Conservation (phyloP, 192 early-diverging fungal species). For the Chytriomyces sp. region DNA sequence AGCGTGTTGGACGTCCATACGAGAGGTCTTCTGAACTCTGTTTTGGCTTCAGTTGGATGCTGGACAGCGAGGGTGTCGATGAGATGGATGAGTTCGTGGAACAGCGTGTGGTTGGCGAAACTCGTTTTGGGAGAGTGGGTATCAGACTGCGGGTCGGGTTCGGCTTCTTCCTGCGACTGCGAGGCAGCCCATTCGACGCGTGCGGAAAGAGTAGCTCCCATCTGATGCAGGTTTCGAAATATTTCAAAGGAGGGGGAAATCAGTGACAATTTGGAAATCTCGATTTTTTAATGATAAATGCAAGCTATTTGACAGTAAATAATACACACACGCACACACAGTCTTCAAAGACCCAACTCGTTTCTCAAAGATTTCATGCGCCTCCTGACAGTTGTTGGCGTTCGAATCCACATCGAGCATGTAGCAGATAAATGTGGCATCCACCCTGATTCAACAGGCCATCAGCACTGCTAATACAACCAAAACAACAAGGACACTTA, state of each 20-base stretch:
- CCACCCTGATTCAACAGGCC: conserved; percentile 55
- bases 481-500: conserved; percentile 52
- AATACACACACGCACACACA: background rate
- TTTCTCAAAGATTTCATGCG: conserved; percentile 51
- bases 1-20: conserved; percentile 46
- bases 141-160: background rate
- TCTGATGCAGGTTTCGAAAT: conserved; percentile 16
- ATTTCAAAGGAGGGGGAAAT: background rate
- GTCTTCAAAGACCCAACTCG: conserved; percentile 22
- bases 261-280: conserved; percentile 5
- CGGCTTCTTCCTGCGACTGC: background rate
- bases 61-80: conserved; percentile 52
- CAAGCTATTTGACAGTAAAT: background rate
- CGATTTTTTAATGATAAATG: background rate
- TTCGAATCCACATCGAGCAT: conserved; percentile 76
- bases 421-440: conserved; percentile 82
- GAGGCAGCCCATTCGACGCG: conserved; percentile 37
- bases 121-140: conserved; percentile 41
- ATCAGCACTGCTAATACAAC: background rate
- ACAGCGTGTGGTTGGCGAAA: conserved; percentile 52
- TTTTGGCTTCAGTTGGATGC: conserved; percentile 50
- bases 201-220: conserved; percentile 55
- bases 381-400: conserved; percentile 47
- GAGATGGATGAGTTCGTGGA: conserved; percentile 53
- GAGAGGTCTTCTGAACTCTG: conserved; percentile 57